Percentiles rank a stretch among this genome's conserved stretches.
These are phyloP conservation scores for Chaetoscypha palmicola DNA, from an alignment of 2,329 filamentous ascomycete species.

Conservation along the genomic window DNA sequence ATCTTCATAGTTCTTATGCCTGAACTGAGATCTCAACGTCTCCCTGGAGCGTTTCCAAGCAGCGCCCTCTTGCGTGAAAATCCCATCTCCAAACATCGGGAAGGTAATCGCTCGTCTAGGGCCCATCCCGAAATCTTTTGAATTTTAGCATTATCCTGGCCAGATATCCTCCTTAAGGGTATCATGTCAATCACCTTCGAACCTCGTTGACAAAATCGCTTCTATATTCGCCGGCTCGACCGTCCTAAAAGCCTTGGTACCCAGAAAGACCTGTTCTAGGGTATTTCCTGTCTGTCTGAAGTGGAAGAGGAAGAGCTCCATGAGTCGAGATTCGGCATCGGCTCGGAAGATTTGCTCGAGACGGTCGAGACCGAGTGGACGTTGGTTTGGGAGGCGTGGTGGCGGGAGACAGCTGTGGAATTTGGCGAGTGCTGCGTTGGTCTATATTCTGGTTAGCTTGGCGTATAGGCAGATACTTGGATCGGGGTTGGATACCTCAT, in stretches of 20 bases:
- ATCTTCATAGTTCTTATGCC: constrained; percentile 23
- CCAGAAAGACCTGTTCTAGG: constrained; percentile 28
- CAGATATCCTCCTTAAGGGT: too few species aligned
- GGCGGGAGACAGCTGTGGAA: constrained; percentile 16
- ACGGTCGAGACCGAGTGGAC: constrained; percentile 31
- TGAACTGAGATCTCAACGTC: constrained; percentile 21
- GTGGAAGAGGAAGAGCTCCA: constrained; percentile 31
- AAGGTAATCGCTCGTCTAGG: constrained; percentile 18
- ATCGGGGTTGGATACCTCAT: too few species aligned
- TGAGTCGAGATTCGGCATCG: constrained; percentile 28
- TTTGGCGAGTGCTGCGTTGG: background rate
- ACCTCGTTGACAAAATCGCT: constrained; percentile 20
- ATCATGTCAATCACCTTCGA: too few species aligned
- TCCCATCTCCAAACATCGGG: constrained; percentile 31
- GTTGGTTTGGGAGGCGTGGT: constrained; percentile 26
- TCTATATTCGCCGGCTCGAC: constrained; percentile 32
- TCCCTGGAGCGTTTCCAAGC: constrained; percentile 33
- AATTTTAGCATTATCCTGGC: too few species aligned
- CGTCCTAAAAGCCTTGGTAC: constrained; percentile 24
- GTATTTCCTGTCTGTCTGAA: constrained; percentile 12
- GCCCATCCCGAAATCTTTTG: constrained; percentile 30
- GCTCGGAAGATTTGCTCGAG: constrained; percentile 32
- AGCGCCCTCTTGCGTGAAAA: constrained; percentile 34
- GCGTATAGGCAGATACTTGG: too few species aligned
- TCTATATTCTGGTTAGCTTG: background rate